Base-by-base conservation (phyloP, 345 rosid genomes). In the Pugionium dolabratum region DNA sequence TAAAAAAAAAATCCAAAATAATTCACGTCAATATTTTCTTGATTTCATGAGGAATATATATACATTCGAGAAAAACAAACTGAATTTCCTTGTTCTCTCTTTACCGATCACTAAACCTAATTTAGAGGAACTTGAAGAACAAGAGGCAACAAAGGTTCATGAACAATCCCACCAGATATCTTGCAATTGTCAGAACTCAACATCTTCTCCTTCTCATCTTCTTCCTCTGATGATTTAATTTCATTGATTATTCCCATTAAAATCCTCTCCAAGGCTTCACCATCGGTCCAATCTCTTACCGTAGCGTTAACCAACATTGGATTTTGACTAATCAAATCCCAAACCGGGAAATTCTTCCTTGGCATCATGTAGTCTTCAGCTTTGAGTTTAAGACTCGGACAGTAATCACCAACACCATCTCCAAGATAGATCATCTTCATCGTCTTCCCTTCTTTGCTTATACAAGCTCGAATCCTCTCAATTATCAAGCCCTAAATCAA, bases 331-430 rank as follows among this genome's bases (percentile, higher is more conserved):
- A 89, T 87, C 43, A 93, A 71, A 41, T 84, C 87, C 98, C 96
- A 89, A 7, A 81, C 79, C 3, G 97, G 96, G 34, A 78, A 93
- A 11, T 85, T 65, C 70, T 88, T 93, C 78, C 94, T 90, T 6
- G 97, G 98, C 97, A 93, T 86, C 79, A 86, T 40, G 55, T 48
- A 68, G 64, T 88, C 97, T 29, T 62, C 52, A 27, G 82, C 69
- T 30, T 39, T 61, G 6, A 93, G 90, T 83, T 65, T 82, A 72
- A 90, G 76, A 70, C 79, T 79, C 1, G 97, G 94, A 67, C 98
- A 93, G 64, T 82, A 93, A 55, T 93, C 98, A 2, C 86, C 90
- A 5, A 39, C 66, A 2, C 98, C 98, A 73, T 93, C 96, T n/a
- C 98, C 98, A 30, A 87, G 84, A 70, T 93, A 93, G 1, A 90